Percentiles rank a stretch among this genome's conserved stretches.
These are phyloP conservation scores for Aspergillus neoniger DNA, from an alignment of 2,329 filamentous ascomycete genomes.

Conservation along the genomic window DNA sequence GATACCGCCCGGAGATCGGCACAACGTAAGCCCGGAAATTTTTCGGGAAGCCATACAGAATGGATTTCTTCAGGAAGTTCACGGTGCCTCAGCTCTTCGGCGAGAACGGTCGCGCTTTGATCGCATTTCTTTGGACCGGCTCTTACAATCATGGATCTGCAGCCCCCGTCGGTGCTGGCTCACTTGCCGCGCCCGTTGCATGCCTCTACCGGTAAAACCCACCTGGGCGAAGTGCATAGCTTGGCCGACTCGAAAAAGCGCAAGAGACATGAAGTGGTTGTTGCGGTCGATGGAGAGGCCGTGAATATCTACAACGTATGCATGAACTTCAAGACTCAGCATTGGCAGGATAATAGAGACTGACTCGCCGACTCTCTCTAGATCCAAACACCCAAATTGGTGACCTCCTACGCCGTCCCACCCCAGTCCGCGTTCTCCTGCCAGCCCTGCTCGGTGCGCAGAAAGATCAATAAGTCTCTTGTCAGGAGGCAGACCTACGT, in stretches of 20 bases:
- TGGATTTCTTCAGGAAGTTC: conserved; percentile 19
- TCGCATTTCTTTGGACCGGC: conserved; percentile 1
- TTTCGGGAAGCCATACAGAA: conserved; percentile 32
- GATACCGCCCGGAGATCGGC: conserved; percentile 23
- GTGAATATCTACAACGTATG: conserved; percentile 64
- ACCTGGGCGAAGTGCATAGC: conserved; percentile 53
- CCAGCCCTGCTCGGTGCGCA: conserved; percentile 60
- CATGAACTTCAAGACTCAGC: not conserved
- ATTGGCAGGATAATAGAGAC: not conserved
- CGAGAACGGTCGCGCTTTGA: conserved; percentile 17
- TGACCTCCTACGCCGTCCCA: conserved; percentile 63
- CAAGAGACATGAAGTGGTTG: conserved; percentile 63
- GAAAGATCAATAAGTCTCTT: conserved; percentile 47
- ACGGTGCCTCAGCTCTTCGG: conserved; percentile 6
- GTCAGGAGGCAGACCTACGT: conserved; percentile 60
- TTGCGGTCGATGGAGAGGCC: conserved; percentile 62
- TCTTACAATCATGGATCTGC: conserved; percentile 43
- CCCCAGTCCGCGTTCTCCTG: conserved; percentile 60
- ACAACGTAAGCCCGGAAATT: conserved; percentile 39
- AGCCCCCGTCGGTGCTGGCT: conserved; percentile 46
- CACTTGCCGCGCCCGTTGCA: conserved; percentile 49
- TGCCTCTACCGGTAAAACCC: conserved; percentile 42
- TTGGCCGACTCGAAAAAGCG: conserved; percentile 59
- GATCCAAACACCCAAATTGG: conserved; percentile 62
- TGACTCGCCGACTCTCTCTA: conserved; percentile 32